Base-by-base conservation (phyloP, 495 filamentous ascomycete species). In the Tuber umbilicatum region DNA sequence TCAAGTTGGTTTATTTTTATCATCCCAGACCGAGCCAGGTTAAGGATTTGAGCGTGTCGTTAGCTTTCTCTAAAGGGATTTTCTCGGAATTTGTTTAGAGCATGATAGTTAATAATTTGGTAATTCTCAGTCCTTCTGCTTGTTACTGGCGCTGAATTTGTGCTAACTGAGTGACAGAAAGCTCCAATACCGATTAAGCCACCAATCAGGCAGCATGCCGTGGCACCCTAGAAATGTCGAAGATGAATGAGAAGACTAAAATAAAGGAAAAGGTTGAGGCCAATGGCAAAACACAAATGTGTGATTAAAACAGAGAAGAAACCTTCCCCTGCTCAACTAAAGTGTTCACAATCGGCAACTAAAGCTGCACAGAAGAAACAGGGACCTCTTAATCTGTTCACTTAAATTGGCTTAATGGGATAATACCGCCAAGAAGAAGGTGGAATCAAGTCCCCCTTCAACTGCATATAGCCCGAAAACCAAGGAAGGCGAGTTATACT, bases 1-100 rank as follows among this genome's bases (percentile, higher is more conserved):
- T 97, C 73, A 86, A 85, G 0, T 91, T 90, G 4, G 90, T 97
- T 72, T 92, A 97, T 80, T 84, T 98, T 69, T 98, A 98, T 83
- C 97, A 93, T 81, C 77, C 98, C 55, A 90, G 91, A 47, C 88
- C 92, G 1, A 80, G 77, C 27, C 75, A 83, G 9, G 84, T 87
- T 68, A 69, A 41, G 68, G 86, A 86, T 70, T 75, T 81, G 12
- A 72, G 81, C 38, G 84, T 85, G 38, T 84, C 35, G 82, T 41
- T 83, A 79, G 23, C 83, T 85, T 67, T 85, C 86, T 76, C 82
- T 82, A 14, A 80, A 78, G 41, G 77, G 79, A n/a, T 72, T 77
- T 35, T 75, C 73, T 2, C 64, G 81, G 6, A 79, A 81, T 68
- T 71, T 80, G 16, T 64, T 64, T 64, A 64, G 27, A 64, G 55